Conservation (phyloP, 164 flowering plant species). For the Nymphaea thermarum region DNA sequence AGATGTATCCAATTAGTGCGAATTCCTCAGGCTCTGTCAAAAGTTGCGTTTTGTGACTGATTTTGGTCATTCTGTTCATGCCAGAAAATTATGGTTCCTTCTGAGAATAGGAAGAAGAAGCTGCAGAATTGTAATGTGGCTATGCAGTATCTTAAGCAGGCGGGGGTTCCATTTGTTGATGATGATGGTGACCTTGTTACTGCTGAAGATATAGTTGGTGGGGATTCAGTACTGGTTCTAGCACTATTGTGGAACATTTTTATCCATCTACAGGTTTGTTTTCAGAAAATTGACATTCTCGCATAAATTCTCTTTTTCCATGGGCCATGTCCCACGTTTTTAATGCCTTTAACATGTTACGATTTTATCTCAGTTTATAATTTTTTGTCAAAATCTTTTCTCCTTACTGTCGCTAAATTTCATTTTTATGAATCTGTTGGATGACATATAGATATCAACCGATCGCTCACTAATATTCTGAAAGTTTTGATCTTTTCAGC, state of each 20-base stretch:
- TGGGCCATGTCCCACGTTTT: background rate
- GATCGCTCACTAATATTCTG: too few species aligned
- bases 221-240: constrained; percentile 72
- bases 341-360: too few species aligned
- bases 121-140: constrained; percentile 60
- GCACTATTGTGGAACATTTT: constrained; percentile 88
- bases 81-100: constrained; percentile 79
- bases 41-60: background rate
- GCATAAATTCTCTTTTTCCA: background rate
- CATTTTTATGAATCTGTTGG: too few species aligned
- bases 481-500: too few species aligned
- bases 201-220: constrained; percentile 65
- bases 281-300: background rate
- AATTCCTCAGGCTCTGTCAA: background rate
- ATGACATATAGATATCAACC: too few species aligned
- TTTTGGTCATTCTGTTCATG: constrained; percentile 4
- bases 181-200: constrained; percentile 56
- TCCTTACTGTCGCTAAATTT: too few species aligned
- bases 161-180: constrained; percentile 57
- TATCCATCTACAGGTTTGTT: constrained; percentile 72
- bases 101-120: constrained; percentile 64
- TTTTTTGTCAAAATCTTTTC: too few species aligned
- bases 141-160: constrained; percentile 54
- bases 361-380: too few species aligned
- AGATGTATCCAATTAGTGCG: background rate